Evolutionary conservation across 768 basidiomycete genomes (phyloP), one percentile per base, ranked within the genome.

Genomic region (Boletus speciosus): DNA sequence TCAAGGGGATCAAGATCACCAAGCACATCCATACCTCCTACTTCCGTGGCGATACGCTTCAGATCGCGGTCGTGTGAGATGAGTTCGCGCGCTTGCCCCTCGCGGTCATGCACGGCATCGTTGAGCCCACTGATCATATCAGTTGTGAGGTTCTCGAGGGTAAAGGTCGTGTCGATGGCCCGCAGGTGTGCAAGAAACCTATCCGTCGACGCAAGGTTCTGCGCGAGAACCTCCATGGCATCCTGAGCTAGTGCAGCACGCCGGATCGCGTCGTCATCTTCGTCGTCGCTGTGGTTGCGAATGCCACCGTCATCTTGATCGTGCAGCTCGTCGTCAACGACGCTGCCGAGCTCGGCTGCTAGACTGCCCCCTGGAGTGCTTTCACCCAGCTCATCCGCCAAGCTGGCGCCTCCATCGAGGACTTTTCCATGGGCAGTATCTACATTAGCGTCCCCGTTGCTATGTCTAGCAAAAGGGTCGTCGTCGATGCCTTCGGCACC

Each of bases 51-150:
- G 60, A 91, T 88, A 66, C 83, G 83, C 60, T 81, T 79, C 64
- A 94, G 83, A 69, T 93, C 86, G 49, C 90, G 81, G 63, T 93
- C 91, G 65, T 79, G 87, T 58, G 85, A 88, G 35, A 85, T 73
- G 49, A 94, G 71, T 63, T 85, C 88, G 48, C 92, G 85, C 5
- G 91, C 81, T 71, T 94, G 92, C 3, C 77, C 79, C 67, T 94
- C 92, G 52, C 92, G 81, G 61, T 90, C 85, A 44, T 84, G 82
- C 35, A 82, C 81, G 12, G 84, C 80, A 52, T 88, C 85, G 69
- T 92, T 87, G 55, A 93, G 78, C 35, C 81, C 78, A 36, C 90
- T 80, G 61, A 95, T 89, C 56, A 91, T 77, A 59, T 88, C 82
- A 16, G 86, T 83, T 6, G 92, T 87, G 40, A 90, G 74, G 39